These are phyloP conservation scores for Stachybotrys echinatus DNA, from an alignment of 2,329 filamentous ascomycete species.

Conservation along the genomic window DNA sequence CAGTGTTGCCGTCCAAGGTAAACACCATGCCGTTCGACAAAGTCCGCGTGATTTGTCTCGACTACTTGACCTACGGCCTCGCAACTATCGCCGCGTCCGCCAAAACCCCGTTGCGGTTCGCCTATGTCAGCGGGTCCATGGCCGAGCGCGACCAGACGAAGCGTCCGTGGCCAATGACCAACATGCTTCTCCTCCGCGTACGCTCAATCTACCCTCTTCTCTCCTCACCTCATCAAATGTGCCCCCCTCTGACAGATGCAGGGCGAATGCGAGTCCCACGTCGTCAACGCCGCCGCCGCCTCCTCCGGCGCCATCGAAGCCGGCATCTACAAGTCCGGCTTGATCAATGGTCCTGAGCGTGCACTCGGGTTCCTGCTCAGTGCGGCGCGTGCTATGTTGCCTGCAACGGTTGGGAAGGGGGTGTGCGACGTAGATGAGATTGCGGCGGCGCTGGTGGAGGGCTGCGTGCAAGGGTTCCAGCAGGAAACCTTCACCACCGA, in stretches of 20 bases:
- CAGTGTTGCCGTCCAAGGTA: slow-evolving; percentile 31
- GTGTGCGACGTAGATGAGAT: slow-evolving; percentile 27
- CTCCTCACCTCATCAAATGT: not conserved
- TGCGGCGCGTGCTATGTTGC: not conserved
- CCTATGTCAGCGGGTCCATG: slow-evolving; percentile 42
- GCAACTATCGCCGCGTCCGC: slow-evolving; percentile 28
- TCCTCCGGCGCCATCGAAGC: slow-evolving; percentile 31
- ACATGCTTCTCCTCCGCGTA: slow-evolving; percentile 44
- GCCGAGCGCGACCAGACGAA: slow-evolving; percentile 39
- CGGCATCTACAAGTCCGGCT: slow-evolving; percentile 34
- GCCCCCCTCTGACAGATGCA: slow-evolving; percentile 12
- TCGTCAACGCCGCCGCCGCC: slow-evolving; percentile 35
- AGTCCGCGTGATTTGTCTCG: slow-evolving; percentile 33
- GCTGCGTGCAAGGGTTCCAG: no score
- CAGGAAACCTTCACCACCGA: no score
- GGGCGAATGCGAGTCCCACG: slow-evolving; percentile 39
- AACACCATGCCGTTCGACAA: slow-evolving; percentile 24
- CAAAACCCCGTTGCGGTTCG: slow-evolving; percentile 33
- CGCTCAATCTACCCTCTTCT: slow-evolving; percentile 7
- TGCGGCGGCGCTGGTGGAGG: no score
- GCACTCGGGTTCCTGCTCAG: not conserved
- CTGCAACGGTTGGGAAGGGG: slow-evolving; percentile 25
- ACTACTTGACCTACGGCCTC: slow-evolving; percentile 22
- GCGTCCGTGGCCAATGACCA: slow-evolving; percentile 26
- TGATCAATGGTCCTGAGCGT: slow-evolving; percentile 22